Evolutionary conservation across 139 green algal species (phyloP).

Genomic region (Desmodesmus armatus): DNA sequence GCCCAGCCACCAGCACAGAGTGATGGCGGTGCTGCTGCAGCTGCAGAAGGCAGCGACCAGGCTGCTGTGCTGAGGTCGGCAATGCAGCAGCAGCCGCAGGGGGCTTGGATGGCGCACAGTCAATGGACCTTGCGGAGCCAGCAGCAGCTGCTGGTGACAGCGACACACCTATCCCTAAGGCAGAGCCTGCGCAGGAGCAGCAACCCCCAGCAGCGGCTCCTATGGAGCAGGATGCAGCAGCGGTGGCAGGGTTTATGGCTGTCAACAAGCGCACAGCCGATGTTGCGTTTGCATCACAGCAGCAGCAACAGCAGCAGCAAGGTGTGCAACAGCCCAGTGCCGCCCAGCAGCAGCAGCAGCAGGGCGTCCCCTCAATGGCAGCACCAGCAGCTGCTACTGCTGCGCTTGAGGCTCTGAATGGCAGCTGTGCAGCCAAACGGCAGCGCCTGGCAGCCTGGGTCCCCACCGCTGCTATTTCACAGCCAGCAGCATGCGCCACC

Average conservation of each 20-base stretch:
- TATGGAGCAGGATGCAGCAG: neutral
- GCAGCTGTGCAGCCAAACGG: neutral
- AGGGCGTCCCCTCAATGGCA: neutral
- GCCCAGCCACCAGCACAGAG: neutral
- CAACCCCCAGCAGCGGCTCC: neutral
- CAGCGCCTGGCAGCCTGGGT: conserved; percentile 11
- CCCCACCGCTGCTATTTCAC: neutral
- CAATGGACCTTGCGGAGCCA: no score
- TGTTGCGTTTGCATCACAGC: neutral
- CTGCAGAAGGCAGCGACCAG: neutral
- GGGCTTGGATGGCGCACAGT: no score
- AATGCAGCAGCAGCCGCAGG: no score
- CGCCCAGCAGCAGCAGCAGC: neutral
- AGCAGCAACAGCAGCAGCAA: neutral
- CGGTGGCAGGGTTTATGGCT: no score
- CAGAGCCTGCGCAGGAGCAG: neutral
- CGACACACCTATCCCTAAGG: no score
- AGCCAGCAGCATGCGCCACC: neutral
- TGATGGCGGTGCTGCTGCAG: neutral
- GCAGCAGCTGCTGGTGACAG: no score
- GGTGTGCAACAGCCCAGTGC: neutral
- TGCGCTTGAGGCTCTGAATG: neutral
- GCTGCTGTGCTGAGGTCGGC: no score
- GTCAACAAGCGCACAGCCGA: neutral
- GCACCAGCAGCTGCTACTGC: neutral